These are phyloP conservation scores for Pseudocercospora crystallina DNA, from an alignment of 2,329 filamentous ascomycete genomes.

Conservation along the genomic window DNA sequence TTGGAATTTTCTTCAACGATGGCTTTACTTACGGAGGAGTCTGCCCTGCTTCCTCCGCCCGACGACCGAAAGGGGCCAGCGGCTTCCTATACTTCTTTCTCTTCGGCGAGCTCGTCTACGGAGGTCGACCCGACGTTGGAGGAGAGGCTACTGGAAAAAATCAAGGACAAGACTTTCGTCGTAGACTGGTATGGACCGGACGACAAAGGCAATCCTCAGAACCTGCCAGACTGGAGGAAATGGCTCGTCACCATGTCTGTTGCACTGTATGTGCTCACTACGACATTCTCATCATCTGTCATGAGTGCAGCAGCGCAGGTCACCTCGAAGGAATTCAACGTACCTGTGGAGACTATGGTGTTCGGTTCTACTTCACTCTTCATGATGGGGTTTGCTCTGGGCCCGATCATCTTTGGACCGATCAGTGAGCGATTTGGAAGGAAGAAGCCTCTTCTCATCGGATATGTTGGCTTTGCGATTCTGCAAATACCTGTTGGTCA, in stretches of 20 bases:
- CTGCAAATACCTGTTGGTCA: conserved; percentile 44
- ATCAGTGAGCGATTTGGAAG: conserved; percentile 60
- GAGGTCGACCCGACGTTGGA: not conserved
- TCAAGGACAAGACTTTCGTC: conserved; percentile 9
- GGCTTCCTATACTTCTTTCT: too few species aligned
- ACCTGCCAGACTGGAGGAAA: conserved; percentile 14
- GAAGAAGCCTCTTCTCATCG: conserved; percentile 37
- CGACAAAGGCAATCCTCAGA: conserved; percentile 15
- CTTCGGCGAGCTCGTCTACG: too few species aligned
- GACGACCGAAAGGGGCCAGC: too few species aligned
- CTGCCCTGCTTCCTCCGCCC: too few species aligned
- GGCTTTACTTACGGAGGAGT: too few species aligned
- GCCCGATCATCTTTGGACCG: conserved; percentile 33
- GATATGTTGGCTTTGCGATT: conserved; percentile 37
- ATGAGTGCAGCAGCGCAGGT: conserved; percentile 9
- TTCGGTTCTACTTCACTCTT: conserved; percentile 57
- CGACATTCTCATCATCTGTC: conserved; percentile 16
- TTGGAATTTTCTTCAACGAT: too few species aligned
- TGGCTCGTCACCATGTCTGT: conserved; percentile 16
- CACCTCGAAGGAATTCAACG: conserved; percentile 8
- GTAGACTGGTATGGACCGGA: conserved; percentile 16
- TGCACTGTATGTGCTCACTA: conserved; percentile 11
- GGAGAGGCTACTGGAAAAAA: conserved; percentile 5
- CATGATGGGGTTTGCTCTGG: conserved; percentile 61
- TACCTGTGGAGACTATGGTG: conserved; percentile 11